These are phyloP conservation scores for Pseudomassariella vexata DNA, from an alignment of 2,329 filamentous ascomycete species.

Conservation along the genomic window DNA sequence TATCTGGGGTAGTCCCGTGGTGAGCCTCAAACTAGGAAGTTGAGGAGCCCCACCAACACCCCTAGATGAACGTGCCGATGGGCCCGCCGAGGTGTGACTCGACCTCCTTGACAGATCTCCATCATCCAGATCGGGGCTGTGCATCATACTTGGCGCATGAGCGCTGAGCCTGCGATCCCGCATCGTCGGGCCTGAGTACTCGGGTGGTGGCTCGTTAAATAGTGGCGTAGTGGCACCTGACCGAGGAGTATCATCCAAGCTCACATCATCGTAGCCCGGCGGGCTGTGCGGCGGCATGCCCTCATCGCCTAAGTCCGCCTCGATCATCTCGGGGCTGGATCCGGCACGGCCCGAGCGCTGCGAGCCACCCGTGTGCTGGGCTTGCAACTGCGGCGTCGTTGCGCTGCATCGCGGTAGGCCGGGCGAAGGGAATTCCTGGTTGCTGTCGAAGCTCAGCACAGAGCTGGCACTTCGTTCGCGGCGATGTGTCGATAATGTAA, in stretches of 20 bases:
- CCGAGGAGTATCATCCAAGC: slow-evolving; percentile 31
- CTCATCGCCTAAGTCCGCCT: slow-evolving; percentile 42
- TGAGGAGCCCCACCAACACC: slow-evolving; percentile 37
- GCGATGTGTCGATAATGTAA: slow-evolving; percentile 33
- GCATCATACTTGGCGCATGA: slow-evolving; percentile 21
- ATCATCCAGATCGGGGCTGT: slow-evolving; percentile 15
- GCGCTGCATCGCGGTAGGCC: slow-evolving; percentile 34
- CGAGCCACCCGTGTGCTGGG: slow-evolving; percentile 23
- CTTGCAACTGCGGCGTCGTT: slow-evolving; percentile 31
- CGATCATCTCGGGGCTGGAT: slow-evolving; percentile 46
- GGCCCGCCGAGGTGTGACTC: slow-evolving; percentile 10
- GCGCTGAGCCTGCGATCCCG: slow-evolving; percentile 26
- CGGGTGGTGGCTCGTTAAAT: slow-evolving; percentile 43
- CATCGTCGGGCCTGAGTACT: slow-evolving; percentile 37
- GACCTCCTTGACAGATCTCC: slow-evolving; percentile 17
- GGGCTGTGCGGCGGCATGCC: slow-evolving; percentile 38
- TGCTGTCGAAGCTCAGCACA: slow-evolving; percentile 47
- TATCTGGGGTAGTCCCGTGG: slow-evolving; percentile 46
- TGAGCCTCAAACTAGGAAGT: slow-evolving; percentile 46
- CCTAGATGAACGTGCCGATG: slow-evolving; percentile 17
- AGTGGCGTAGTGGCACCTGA: slow-evolving; percentile 25
- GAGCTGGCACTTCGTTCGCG: slow-evolving; percentile 48
- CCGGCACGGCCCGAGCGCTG: slow-evolving; percentile 24
- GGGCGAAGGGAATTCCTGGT: slow-evolving; percentile 34
- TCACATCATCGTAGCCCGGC: slow-evolving; percentile 49